Percentiles rank a stretch among this genome's conserved stretches.
phyloP scores from a whole-genome alignment of 139 green algal genomes.

The Zygnema cylindricum region DNA sequence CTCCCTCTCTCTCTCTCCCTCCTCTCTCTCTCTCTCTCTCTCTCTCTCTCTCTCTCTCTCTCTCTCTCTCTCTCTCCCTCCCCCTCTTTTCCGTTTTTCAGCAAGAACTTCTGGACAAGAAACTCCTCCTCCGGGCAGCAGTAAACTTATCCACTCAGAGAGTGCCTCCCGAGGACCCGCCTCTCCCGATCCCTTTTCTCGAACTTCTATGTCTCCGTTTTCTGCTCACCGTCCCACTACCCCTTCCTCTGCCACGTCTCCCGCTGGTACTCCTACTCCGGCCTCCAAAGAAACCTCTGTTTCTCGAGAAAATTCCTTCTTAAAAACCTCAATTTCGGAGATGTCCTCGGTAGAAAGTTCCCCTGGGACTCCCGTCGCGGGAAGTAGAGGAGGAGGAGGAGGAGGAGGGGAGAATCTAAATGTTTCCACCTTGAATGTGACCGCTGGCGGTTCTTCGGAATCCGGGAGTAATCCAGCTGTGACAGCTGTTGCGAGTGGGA shows the following conservation, averaged over 20 bases:
- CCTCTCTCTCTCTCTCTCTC: background rate
- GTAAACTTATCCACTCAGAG: background rate
- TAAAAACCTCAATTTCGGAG: background rate
- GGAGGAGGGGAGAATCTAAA: too few species aligned
- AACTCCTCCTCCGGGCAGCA: slow-evolving; percentile 8
- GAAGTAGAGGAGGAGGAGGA: too few species aligned
- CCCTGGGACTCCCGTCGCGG: too few species aligned
- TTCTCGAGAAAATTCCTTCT: background rate
- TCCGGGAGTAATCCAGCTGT: too few species aligned
- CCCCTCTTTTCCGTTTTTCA: background rate
- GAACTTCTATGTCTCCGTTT: background rate
- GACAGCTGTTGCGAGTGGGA: background rate
- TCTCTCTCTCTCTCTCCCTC: background rate
- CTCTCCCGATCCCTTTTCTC: background rate
- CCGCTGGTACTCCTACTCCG: background rate
- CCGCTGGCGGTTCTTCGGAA: too few species aligned
- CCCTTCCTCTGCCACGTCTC: background rate
- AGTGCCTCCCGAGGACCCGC: background rate
- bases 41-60: background rate
- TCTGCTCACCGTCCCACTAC: background rate
- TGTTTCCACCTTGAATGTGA: too few species aligned
- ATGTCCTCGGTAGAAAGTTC: too few species aligned
- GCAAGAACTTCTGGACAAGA: background rate
- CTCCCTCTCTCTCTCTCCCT: background rate
- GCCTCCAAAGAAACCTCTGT: background rate